Evolutionary conservation across 1,284 basidiomycete genomes (phyloP).

Genomic region (Coriolopsis trogii): DNA sequence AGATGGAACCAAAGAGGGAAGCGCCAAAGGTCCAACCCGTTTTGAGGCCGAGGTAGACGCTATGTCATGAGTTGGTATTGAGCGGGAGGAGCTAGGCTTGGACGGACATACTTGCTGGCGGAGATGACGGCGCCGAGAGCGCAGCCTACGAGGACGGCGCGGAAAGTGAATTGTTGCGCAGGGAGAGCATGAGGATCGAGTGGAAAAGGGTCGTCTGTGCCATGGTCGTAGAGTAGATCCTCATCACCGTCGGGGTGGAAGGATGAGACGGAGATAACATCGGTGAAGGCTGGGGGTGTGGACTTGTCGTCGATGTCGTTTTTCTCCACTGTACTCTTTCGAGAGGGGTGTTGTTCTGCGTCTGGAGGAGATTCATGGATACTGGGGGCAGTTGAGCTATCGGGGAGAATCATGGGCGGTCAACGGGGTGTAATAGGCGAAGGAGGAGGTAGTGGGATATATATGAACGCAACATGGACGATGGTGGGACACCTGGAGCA

Average conservation of each 20-base stretch:
- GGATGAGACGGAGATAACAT: no score
- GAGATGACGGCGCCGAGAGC: constrained; percentile 53
- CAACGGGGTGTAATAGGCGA: no score
- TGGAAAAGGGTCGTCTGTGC: constrained; percentile 25
- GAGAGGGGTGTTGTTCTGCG: no score
- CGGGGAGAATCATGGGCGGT: no score
- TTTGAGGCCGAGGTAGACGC: constrained; percentile 68
- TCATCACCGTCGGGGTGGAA: no score
- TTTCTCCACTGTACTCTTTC: no score
- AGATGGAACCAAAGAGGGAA: constrained; percentile 47
- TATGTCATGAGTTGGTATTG: neutral
- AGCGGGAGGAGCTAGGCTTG: neutral
- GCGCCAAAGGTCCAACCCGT: constrained; percentile 71
- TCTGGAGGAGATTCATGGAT: no score
- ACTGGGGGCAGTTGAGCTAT: no score
- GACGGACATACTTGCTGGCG: constrained; percentile 26
- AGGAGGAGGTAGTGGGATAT: no score
- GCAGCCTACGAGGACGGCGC: constrained; percentile 60
- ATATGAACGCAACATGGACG: neutral
- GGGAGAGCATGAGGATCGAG: constrained; percentile 21
- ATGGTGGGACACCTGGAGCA: neutral
- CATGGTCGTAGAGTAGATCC: constrained; percentile 9
- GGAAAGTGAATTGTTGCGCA: constrained; percentile 27
- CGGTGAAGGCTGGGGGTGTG: no score
- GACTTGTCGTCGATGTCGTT: no score